Evolutionary conservation across 345 rosid genomes (phyloP), one percentile per base, ranked within the genome.

Genomic region (Nasturtium officinale): DNA sequence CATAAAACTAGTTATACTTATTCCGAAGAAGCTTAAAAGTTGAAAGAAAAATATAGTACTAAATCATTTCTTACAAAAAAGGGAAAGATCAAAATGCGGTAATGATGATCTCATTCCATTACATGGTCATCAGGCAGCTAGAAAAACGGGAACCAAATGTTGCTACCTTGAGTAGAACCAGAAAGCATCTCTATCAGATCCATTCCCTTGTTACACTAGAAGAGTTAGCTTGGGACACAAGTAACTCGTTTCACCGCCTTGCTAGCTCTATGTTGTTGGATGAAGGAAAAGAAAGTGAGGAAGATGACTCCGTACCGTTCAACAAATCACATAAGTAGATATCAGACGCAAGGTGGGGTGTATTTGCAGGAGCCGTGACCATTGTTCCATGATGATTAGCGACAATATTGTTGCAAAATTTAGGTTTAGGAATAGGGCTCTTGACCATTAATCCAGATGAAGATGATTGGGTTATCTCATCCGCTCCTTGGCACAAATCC

Each of bases 111-210:
- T 25, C 12, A 61, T 46, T 25, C 7, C 54, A 76, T 42, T 17
- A 35, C 58, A 51, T 61, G 56, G 29, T 60, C 63, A 60, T 61
- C 2, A 23, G 70, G 26, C 23, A 47, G 26, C 76, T 71, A 77
- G 76, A 77, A 69, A 42, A 45, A 9, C 54, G 57, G 74, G 53
- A 56, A 75, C 74, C 67, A 48, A 18, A 32, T 63, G 57, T 69
- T 61, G 53, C 75, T 79, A 32, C 69, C 65, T 40, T 37, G 68
- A 52, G 48, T 59, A 64, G 85, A 81, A 72, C 84, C 85, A 57
- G 86, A 83, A 56, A 94, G 73, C 98, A 94, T 91, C 88, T 94
- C 98, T 13, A 94, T 85, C 89, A 91, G 81, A 80, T 95, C 97
- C 91, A 91, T 85, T 94, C 97, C 61, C 77, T 83, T 58, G 64